phyloP scores from a whole-genome alignment of 73 alveolate genomes.

The Paraurostyla sp. region DNA sequence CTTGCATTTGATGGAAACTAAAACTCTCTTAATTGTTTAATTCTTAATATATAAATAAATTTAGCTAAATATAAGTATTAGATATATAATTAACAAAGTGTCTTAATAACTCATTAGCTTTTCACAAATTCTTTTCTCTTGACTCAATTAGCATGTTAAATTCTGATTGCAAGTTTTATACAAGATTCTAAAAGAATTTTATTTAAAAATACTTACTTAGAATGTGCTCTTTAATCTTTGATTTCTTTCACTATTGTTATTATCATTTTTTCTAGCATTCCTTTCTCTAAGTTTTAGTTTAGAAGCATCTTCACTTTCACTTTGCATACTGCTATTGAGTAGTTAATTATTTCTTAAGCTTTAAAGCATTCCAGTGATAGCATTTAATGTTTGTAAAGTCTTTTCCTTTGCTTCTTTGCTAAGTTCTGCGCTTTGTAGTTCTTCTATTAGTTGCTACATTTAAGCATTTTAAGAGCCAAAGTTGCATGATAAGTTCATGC shows the following conservation, averaged over 20 bases:
- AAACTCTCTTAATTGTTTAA: too few relatives aligned
- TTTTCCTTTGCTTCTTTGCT: background rate
- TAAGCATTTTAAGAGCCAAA: background rate
- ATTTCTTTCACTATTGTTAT: background rate
- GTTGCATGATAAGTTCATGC: background rate
- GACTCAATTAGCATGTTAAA: conserved; percentile 12
- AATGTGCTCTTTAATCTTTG: background rate
- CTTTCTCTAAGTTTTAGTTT: background rate
- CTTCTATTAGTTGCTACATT: background rate
- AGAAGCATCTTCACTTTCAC: too few relatives aligned
- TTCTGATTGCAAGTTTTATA: background rate
- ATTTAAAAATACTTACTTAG: too few relatives aligned
- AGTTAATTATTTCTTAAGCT: conserved; percentile 25
- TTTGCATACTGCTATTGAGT: too few relatives aligned
- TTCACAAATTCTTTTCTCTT: background rate
- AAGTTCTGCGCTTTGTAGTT: conserved; percentile 4
- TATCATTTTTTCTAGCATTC: background rate
- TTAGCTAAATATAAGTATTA: background rate
- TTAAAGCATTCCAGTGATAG: conserved; percentile 21
- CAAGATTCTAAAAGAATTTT: too few relatives aligned
- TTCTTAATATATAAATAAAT: too few relatives aligned
- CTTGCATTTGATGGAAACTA: too few relatives aligned
- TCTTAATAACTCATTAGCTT: background rate
- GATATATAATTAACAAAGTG: background rate
- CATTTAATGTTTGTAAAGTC: background rate